A percentile compares a stretch with the other conserved stretches of the same genome.
Conservation (phyloP, 768 basidiomycete genomes). For the Tricholoma matsutake region DNA sequence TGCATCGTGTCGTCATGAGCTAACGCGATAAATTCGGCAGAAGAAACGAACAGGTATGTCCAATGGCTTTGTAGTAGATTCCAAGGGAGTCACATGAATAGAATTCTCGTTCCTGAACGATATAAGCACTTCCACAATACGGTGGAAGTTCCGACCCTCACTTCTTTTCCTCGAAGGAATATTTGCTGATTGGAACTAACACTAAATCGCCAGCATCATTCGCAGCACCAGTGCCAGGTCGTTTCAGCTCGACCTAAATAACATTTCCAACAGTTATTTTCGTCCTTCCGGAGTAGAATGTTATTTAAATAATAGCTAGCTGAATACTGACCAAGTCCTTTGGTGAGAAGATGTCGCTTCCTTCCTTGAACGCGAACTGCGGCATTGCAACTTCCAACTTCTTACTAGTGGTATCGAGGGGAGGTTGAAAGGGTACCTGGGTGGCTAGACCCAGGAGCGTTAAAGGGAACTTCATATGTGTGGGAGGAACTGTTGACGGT, state of each 20-base stretch:
- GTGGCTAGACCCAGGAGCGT: conserved; percentile 52
- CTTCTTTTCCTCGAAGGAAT: conserved; percentile 73
- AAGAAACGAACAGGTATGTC: conserved; percentile 46
- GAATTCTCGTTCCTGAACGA: conserved; percentile 63
- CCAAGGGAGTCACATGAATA: conserved; percentile 59
- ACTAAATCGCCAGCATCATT: conserved; percentile 69
- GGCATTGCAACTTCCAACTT: conserved; percentile 22
- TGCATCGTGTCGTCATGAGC: conserved; percentile 15
- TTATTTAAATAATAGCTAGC: not conserved
- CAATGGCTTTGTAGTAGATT: conserved; percentile 44
- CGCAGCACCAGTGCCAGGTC: conserved; percentile 64
- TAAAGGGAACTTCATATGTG: conserved; percentile 50
- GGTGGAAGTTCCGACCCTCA: conserved; percentile 33
- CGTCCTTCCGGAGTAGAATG: not conserved
- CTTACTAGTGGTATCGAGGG: conserved; percentile 9
- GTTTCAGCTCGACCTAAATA: conserved; percentile 50
- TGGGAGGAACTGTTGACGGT: not conserved
- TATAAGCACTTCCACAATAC: not conserved
- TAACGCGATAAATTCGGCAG: not conserved
- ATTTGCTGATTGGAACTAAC: conserved; percentile 62
- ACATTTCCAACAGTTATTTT: not conserved
- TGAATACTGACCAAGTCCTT: conserved; percentile 48
- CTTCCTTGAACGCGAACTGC: conserved; percentile 59
- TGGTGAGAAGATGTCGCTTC: conserved; percentile 61
- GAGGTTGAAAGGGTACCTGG: conserved; percentile 47